Base-by-base conservation (phyloP, 139 green algal species). In the Desmodesmus armatus region DNA sequence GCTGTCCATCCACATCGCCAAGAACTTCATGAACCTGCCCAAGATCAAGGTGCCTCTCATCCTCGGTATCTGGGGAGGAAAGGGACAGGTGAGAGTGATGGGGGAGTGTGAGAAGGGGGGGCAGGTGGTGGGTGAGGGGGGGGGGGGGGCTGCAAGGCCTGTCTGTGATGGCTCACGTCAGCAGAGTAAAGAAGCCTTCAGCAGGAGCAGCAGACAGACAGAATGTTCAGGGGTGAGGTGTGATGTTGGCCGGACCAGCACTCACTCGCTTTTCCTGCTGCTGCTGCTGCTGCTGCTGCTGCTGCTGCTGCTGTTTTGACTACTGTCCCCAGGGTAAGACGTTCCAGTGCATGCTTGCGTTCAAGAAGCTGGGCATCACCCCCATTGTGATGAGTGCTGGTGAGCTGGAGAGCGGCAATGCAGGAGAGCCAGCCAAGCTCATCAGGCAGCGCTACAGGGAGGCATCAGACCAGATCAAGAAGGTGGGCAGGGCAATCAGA, bases 371-470 rank as follows among this genome's bases (percentile, higher is more conserved):
- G 66, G 96, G 94, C 87, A 99, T 99, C 84, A 83, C 81, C 41
- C 97, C 97, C 86, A 99, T 99, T 67, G 94, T 99, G 82, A 99
- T 99, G 98, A 97, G 90, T 40, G 96, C 98, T 74, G 98, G 98
- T 92, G 98, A 99, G 94, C 94, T 99, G 82, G 98, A 99, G 94
- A 96, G 90, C 41, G 98, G 97, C 84, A 99, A 99, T 83, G 98
- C 98, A 62, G 98, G 98, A 63, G 98, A 99, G 94, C 98, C 98
- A 63, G 98, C 97, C 87, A 99, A 99, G 92, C 96, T 99, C 7
- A 96, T 99, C 89, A 92, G 98, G 65, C 95, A 99, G 93, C 92
- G 98, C 51, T 99, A 99, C 96, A 91, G 73, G 73, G 87, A 88
- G 76, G 92, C 90, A 3, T 66, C 89, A 11, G 92, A 96, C 85